Evolutionary conservation across 2,329 filamentous ascomycete species (phyloP).

Genomic region (Ophiocordyceps unilateralis): DNA sequence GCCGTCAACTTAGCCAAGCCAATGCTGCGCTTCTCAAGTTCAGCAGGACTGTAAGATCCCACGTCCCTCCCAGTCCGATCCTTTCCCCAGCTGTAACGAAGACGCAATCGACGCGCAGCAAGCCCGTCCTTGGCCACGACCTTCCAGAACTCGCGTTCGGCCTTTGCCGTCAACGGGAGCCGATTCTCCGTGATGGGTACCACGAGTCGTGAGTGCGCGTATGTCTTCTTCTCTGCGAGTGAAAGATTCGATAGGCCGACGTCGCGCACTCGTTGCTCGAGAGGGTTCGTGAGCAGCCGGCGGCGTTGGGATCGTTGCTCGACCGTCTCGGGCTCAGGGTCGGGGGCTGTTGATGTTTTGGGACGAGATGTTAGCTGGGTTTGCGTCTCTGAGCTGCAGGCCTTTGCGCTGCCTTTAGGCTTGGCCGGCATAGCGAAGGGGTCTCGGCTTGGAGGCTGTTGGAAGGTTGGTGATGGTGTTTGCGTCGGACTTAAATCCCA

Average conservation of each 20-base stretch:
- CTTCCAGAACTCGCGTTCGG: conserved; percentile 41
- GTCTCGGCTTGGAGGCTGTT: neutral
- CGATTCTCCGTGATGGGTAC: conserved; percentile 19
- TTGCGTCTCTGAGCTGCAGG: conserved; percentile 3
- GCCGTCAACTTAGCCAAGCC: conserved; percentile 25
- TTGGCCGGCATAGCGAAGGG: conserved; percentile 9
- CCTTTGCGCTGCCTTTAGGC: conserved; percentile 7
- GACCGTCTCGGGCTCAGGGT: conserved; percentile 30
- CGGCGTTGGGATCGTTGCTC: conserved; percentile 28
- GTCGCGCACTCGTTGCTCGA: conserved; percentile 25
- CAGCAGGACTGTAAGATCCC: conserved; percentile 26
- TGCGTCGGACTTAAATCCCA: no score
- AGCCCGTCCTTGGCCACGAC: conserved; percentile 32
- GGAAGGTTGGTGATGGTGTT: neutral
- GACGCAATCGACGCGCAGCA: conserved; percentile 26
- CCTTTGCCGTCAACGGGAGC: conserved; percentile 23
- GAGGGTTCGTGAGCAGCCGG: conserved; percentile 32
- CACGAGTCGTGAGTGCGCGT: conserved; percentile 28
- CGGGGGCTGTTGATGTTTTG: conserved; percentile 12
- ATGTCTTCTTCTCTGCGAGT: conserved; percentile 30
- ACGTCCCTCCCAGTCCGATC: conserved; percentile 32
- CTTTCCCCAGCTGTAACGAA: conserved; percentile 28
- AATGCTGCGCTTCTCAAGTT: conserved; percentile 24
- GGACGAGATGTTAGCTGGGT: neutral
- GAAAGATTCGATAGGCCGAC: conserved; percentile 27